Evolutionary conservation across 2,329 filamentous ascomycete genomes (phyloP).

Genomic region (Stachybotrys elegans): DNA sequence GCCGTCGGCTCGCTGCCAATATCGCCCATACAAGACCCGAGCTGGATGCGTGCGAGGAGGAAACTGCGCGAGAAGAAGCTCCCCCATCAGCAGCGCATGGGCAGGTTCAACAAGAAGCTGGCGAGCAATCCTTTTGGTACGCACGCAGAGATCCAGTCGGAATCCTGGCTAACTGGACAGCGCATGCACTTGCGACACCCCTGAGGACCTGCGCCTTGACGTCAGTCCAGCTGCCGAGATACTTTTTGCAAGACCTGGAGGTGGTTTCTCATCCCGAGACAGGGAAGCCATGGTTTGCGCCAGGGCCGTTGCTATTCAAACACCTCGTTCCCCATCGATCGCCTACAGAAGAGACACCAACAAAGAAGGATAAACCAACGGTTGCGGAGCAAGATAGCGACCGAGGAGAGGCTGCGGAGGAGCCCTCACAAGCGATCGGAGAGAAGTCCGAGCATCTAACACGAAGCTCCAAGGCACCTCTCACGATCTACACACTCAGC

Average conservation of each 20-base stretch:
- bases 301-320: constrained; percentile 33
- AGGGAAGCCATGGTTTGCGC: constrained; percentile 50
- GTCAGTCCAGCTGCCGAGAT: constrained; percentile 43
- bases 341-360: not conserved
- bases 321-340: no score
- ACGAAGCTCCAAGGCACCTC: no score
- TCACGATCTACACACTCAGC: constrained; percentile 21
- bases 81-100: constrained; percentile 22
- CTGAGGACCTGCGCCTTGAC: constrained; percentile 53
- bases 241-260: constrained; percentile 60
- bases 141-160: constrained; percentile 5
- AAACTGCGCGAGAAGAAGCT: constrained; percentile 32
- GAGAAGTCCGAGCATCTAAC: no score
- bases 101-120: constrained; percentile 53
- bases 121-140: constrained; percentile 60
- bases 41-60: constrained; percentile 39
- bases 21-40: constrained; percentile 50
- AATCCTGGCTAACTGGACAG: constrained; percentile 28
- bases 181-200: constrained; percentile 56
- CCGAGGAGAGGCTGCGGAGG: no score
- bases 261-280: constrained; percentile 51
- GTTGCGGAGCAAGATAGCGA: not conserved
- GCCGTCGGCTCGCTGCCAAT: constrained; percentile 42
- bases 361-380: not conserved
- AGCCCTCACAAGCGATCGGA: no score